A percentile compares a stretch with the other conserved stretches of the same genome.
Conservation (phyloP, 176 grass and related monocot species). For the Tillandsia leiboldiana region DNA sequence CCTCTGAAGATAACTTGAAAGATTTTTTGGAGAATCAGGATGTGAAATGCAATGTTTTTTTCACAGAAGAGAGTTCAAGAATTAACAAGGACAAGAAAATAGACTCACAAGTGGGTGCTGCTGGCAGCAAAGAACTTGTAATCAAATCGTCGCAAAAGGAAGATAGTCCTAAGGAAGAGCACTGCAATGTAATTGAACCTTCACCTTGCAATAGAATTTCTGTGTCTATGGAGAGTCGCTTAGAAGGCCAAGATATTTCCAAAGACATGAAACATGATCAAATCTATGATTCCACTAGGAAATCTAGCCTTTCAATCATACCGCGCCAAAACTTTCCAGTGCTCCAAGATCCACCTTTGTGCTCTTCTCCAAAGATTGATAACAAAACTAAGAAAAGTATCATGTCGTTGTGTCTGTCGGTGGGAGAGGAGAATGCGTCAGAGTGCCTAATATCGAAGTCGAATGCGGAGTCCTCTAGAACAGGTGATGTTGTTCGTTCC, state of each 20-base stretch:
- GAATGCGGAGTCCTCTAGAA: conserved; percentile 8
- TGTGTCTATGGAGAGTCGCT: not conserved
- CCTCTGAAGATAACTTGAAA: conserved; percentile 62
- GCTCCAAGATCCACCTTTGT: conserved; percentile 61
- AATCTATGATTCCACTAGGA: conserved; percentile 17
- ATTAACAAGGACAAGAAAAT: conserved; percentile 24
- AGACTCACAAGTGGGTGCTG: not conserved
- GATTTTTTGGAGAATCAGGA: conserved; percentile 42
- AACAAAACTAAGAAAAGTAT: conserved; percentile 51
- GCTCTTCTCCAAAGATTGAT: conserved; percentile 82
- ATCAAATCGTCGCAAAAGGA: not conserved
- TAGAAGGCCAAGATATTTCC: not conserved
- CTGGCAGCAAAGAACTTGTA: not conserved
- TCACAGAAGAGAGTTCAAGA: conserved; percentile 19
- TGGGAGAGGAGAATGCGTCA: conserved; percentile 28
- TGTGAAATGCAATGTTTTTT: conserved; percentile 22
- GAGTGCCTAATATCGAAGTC: not conserved
- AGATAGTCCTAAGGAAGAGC: conserved; percentile 15
- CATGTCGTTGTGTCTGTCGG: conserved; percentile 30
- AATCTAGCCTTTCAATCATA: conserved; percentile 35
- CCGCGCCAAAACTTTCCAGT: conserved; percentile 24
- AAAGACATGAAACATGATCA: conserved; percentile 19
- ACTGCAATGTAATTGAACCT: conserved; percentile 16
- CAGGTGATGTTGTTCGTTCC: conserved; percentile 32
- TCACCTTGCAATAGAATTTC: not conserved